These are phyloP conservation scores for Trametes villosa DNA, from an alignment of 768 basidiomycete species.

Conservation along the genomic window DNA sequence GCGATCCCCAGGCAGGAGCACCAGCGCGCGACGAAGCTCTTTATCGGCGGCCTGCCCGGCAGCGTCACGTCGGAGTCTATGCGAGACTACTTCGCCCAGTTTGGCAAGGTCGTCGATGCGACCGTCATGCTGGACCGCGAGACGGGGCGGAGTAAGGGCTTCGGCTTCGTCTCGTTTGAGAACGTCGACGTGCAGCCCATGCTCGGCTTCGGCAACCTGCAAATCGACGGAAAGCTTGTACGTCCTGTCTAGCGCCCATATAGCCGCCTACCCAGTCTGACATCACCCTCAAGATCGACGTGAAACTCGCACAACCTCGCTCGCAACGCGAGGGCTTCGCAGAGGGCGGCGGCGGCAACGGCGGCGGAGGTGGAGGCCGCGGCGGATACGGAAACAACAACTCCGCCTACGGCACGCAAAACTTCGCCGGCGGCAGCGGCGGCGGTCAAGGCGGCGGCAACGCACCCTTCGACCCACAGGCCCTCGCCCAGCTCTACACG, in stretches of 20 bases:
- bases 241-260: conserved; percentile 33
- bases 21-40: conserved; percentile 89
- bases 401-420: conserved; percentile 41
- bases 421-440: conserved; percentile 20
- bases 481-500: conserved; percentile 90
- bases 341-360: conserved; percentile 54
- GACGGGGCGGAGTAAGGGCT: conserved; percentile 93
- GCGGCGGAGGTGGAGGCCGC: conserved; percentile 34
- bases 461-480: conserved; percentile 85
- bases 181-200: conserved; percentile 89
- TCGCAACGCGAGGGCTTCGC: conserved; percentile 72
- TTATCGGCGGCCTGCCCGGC: conserved; percentile 92
- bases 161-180: conserved; percentile 96
- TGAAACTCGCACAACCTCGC: conserved; percentile 93
- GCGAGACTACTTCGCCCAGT: conserved; percentile 92
- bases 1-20: conserved; percentile 98
- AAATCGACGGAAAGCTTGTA: conserved; percentile 95
- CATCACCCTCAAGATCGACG: conserved; percentile 76
- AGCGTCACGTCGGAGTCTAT: conserved; percentile 93
- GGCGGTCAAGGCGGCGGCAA: conserved; percentile 28
- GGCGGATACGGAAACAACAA: conserved; percentile 38
- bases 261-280: conserved; percentile 8
- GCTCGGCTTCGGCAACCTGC: conserved; percentile 85
- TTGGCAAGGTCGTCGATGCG: conserved; percentile 94
- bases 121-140: conserved; percentile 99